These are phyloP conservation scores for Borealophlyctis nickersoniae DNA, from an alignment of 192 early-diverging fungal genomes.

Conservation along the genomic window DNA sequence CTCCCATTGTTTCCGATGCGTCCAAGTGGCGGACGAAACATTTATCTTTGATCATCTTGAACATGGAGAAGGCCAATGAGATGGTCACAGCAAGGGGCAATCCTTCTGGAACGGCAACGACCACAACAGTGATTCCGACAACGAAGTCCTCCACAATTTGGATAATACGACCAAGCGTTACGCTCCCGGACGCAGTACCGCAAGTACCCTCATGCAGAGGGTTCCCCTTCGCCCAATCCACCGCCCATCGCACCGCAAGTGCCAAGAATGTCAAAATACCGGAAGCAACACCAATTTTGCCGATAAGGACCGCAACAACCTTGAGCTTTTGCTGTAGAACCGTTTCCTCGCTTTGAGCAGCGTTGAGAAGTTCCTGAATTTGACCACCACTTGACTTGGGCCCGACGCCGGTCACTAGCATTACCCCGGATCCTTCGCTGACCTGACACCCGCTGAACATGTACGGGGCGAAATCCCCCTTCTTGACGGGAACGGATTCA, in stretches of 20 bases:
- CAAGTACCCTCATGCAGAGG: constrained; percentile 18
- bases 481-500: constrained; percentile 58
- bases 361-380: constrained; percentile 58
- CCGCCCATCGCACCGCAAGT: constrained; percentile 51
- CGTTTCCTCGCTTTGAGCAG: constrained; percentile 55
- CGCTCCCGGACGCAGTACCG: neutral
- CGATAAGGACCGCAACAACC: constrained; percentile 54
- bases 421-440: constrained; percentile 49
- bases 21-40: constrained; percentile 62
- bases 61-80: constrained; percentile 59
- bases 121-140: constrained; percentile 56
- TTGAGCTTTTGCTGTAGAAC: constrained; percentile 56
- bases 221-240: constrained; percentile 29
- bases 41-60: constrained; percentile 65
- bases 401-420: constrained; percentile 56
- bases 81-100: constrained; percentile 64
- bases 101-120: constrained; percentile 64
- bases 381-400: constrained; percentile 49
- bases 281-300: constrained; percentile 60
- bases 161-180: constrained; percentile 32
- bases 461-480: constrained; percentile 43
- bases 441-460: constrained; percentile 58
- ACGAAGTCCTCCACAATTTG: constrained; percentile 51
- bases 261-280: constrained; percentile 57
- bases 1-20: constrained; percentile 63